phyloP scores from a whole-genome alignment of 805 yeast species.

The Hemisphaericaspora nanyangensis region DNA sequence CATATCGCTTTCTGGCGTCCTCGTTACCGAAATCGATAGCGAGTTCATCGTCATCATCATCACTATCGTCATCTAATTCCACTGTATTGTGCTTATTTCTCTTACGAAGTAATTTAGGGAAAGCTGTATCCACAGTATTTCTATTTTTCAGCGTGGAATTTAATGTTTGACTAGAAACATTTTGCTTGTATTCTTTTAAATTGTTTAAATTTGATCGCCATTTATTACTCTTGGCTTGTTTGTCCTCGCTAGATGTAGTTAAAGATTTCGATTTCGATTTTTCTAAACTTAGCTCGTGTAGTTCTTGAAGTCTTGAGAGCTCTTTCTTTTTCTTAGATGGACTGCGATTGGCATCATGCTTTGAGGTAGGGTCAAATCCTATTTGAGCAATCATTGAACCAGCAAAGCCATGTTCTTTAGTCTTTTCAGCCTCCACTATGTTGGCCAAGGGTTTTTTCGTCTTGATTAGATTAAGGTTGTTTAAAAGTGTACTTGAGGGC shows the following conservation, averaged over 20 bases:
- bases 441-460: not conserved
- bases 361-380: conserved; percentile 51
- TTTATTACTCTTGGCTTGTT: conserved; percentile 14
- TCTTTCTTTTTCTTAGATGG: conserved; percentile 10
- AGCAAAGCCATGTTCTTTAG: conserved; percentile 27
- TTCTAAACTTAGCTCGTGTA: conserved; percentile 18
- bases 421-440: not conserved
- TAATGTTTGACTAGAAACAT: not conserved
- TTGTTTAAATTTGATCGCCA: conserved; percentile 21
- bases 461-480: conserved; percentile 3
- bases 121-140: not conserved
- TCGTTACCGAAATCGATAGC: conserved; percentile 29
- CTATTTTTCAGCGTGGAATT: too few relatives aligned
- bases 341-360: conserved; percentile 6
- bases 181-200: conserved; percentile 14
- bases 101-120: not conserved
- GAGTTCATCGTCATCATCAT: conserved; percentile 20
- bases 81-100: conserved; percentile 3
- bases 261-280: conserved; percentile 15
- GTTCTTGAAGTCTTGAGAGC: conserved; percentile 14
- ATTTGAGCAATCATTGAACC: conserved; percentile 35
- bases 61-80: conserved; percentile 1
- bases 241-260: conserved; percentile 14
- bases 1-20: conserved; percentile 16
- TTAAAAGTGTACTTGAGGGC: conserved; percentile 5